Conservation (phyloP, 768 basidiomycete species). For the Rubroboletus pulcherrimus region DNA sequence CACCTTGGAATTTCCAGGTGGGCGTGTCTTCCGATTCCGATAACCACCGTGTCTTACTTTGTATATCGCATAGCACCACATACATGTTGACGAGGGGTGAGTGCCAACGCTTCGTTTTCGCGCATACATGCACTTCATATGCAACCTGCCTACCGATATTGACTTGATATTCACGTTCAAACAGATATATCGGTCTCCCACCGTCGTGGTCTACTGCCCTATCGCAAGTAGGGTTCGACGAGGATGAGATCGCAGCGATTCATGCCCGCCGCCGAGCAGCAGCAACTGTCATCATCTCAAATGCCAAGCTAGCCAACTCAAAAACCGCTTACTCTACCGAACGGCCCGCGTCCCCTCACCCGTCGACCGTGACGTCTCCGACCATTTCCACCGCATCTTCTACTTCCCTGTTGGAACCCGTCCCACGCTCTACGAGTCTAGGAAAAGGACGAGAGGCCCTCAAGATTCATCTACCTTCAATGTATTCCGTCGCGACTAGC, state of each 20-base stretch:
- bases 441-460: slow-evolving; percentile 4
- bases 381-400: slow-evolving; percentile 23
- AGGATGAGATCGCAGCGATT: slow-evolving; percentile 66
- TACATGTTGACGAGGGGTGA: slow-evolving; percentile 75
- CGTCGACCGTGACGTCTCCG: not conserved
- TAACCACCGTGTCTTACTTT: not conserved
- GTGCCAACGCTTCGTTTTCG: slow-evolving; percentile 19
- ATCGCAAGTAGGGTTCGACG: slow-evolving; percentile 55
- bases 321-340: not conserved
- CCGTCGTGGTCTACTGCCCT: slow-evolving; percentile 70
- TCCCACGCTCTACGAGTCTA: slow-evolving; percentile 26
- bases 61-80: slow-evolving; percentile 53
- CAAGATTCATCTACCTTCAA: slow-evolving; percentile 11
- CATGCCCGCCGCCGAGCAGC: slow-evolving; percentile 37
- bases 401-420: slow-evolving; percentile 17
- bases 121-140: not conserved
- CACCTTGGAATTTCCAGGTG: slow-evolving; percentile 77
- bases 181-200: slow-evolving; percentile 60
- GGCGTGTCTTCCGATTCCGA: not conserved
- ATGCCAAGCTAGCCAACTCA: slow-evolving; percentile 6
- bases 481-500: slow-evolving; percentile 6
- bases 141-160: not conserved
- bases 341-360: slow-evolving; percentile 18
- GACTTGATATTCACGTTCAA: not conserved
- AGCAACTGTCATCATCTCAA: slow-evolving; percentile 2